These are phyloP conservation scores for Phytophthora citrophthora DNA, from an alignment of 352 stramenopile genomes.

Conservation along the genomic window DNA sequence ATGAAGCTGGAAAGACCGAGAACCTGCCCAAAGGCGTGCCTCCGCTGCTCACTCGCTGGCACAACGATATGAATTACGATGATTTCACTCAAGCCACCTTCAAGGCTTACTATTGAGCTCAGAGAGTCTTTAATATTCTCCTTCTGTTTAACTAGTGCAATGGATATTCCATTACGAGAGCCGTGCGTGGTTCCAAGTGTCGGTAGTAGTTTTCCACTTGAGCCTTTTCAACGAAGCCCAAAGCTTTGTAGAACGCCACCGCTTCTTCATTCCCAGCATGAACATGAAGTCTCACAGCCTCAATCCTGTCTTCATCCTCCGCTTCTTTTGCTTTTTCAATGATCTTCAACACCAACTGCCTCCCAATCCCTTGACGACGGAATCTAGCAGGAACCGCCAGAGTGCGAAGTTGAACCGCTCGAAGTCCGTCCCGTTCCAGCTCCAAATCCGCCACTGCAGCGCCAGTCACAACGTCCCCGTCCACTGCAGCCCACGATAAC, in stretches of 20 bases:
- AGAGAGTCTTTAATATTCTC: neutral
- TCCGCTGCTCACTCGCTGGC: slow-evolving; percentile 86
- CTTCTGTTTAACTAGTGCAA: slow-evolving; percentile 15
- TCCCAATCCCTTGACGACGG: slow-evolving; percentile 50
- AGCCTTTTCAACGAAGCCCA: slow-evolving; percentile 56
- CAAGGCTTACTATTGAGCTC: slow-evolving; percentile 86
- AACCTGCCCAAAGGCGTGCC: slow-evolving; percentile 84
- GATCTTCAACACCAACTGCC: slow-evolving; percentile 43
- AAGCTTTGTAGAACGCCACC: slow-evolving; percentile 59
- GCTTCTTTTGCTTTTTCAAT: slow-evolving; percentile 36
- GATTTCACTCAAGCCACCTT: slow-evolving; percentile 93
- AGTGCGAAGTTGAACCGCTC: slow-evolving; percentile 51
- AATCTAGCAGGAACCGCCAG: slow-evolving; percentile 40
- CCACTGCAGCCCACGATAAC: slow-evolving; percentile 55
- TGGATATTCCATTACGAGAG: slow-evolving; percentile 52
- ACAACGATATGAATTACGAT: slow-evolving; percentile 90
- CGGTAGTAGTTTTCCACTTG: slow-evolving; percentile 73
- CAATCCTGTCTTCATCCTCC: slow-evolving; percentile 14
- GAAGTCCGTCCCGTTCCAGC: slow-evolving; percentile 28
- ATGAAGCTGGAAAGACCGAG: slow-evolving; percentile 64
- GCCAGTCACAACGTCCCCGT: slow-evolving; percentile 26
- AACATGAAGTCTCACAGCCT: slow-evolving; percentile 59
- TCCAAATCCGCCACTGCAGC: slow-evolving; percentile 53
- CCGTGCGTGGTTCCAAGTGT: slow-evolving; percentile 57
- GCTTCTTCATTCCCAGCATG: slow-evolving; percentile 66